These are phyloP conservation scores for Cucumis variabilis DNA, from an alignment of 331 rosid species.

Conservation along the genomic window DNA sequence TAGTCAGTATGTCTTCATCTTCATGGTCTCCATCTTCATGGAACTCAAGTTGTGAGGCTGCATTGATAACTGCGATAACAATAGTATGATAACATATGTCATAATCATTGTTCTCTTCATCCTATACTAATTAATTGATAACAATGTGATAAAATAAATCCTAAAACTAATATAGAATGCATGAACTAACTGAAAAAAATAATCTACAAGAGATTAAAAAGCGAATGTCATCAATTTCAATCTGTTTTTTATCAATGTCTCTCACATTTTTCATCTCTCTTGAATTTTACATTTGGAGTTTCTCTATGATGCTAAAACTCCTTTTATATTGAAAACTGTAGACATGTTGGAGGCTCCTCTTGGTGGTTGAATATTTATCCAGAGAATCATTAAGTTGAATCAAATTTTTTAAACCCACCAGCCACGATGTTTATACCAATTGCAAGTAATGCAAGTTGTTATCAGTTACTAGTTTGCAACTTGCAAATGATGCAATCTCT, in stretches of 20 bases:
- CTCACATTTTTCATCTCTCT: neutral
- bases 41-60: no score
- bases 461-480: neutral
- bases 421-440: neutral
- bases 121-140: no score
- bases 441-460: slow-evolving; percentile 6
- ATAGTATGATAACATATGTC: no score
- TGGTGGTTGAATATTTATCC: neutral
- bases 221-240: neutral
- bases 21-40: no score
- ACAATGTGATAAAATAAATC: neutral
- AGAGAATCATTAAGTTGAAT: neutral
- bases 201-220: neutral
- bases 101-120: no score
- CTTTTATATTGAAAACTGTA: neutral
- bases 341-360: neutral
- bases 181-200: neutral
- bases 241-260: neutral
- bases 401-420: neutral
- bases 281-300: neutral
- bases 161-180: neutral
- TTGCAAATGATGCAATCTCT: slow-evolving; percentile 1
- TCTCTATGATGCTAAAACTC: neutral
- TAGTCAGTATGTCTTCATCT: no score
- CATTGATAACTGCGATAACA: no score